These are phyloP conservation scores for Tulasnella calospora DNA, from an alignment of 768 basidiomycete genomes.

Conservation along the genomic window DNA sequence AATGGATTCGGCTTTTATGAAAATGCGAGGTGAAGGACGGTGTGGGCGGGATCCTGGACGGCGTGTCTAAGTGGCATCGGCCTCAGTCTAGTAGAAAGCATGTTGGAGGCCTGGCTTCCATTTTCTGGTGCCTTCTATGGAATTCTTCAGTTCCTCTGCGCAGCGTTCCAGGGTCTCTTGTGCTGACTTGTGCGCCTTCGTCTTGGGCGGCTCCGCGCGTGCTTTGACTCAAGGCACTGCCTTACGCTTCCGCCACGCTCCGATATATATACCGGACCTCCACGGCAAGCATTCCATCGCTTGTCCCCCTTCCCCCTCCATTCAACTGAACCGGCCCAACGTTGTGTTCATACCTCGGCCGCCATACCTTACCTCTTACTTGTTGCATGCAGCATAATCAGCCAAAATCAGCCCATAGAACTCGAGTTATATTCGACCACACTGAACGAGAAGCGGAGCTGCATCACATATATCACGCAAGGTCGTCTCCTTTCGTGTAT, in stretches of 20 bases:
- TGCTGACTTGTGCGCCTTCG: background rate
- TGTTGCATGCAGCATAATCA: no score
- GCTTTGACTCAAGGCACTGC: slow-evolving; percentile 12
- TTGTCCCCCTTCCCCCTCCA: background rate
- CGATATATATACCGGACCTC: background rate
- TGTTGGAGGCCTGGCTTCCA: no score
- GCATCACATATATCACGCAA: background rate
- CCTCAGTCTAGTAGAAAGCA: no score
- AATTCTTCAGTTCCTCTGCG: background rate
- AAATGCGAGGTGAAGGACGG: no score
- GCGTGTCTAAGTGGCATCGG: no score
- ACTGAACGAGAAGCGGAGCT: no score
- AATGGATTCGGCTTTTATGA: no score
- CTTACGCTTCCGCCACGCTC: slow-evolving; percentile 10
- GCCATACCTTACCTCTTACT: background rate
- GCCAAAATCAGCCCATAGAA: no score
- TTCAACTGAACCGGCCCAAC: background rate
- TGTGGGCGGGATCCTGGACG: no score
- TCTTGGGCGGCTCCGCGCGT: background rate
- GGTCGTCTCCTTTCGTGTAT: background rate
- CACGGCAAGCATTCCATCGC: background rate
- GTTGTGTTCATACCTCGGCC: background rate
- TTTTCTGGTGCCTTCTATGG: background rate
- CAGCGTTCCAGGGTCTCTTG: background rate
- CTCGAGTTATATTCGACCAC: no score